Percentiles rank a stretch among this genome's conserved stretches.
These are phyloP conservation scores for Cyclotella sp. DNA, from an alignment of 108 stramenopile species.

Conservation along the genomic window DNA sequence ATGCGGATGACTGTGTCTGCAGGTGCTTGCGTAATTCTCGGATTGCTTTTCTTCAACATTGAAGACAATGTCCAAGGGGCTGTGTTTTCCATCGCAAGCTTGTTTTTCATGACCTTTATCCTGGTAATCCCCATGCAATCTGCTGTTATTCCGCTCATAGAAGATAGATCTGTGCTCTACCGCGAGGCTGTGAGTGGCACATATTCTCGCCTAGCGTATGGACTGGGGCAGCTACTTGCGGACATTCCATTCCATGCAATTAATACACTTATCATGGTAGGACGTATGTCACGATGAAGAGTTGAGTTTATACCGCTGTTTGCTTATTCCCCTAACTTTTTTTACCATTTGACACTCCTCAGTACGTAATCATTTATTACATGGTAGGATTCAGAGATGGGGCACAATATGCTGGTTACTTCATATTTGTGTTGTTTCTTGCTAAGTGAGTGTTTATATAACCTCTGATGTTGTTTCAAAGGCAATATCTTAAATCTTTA, in stretches of 20 bases:
- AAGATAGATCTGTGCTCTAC: slow-evolving; percentile 57
- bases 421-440: slow-evolving; percentile 49
- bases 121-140: slow-evolving; percentile 60
- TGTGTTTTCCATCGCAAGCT: slow-evolving; percentile 48
- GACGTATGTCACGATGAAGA: background rate
- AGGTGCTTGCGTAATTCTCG: slow-evolving; percentile 32
- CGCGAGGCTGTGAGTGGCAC: slow-evolving; percentile 50
- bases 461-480: background rate
- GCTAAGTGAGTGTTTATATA: slow-evolving; percentile 31
- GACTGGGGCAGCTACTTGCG: slow-evolving; percentile 49
- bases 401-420: slow-evolving; percentile 34
- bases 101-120: slow-evolving; percentile 54
- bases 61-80: slow-evolving; percentile 43
- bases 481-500: background rate
- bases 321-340: too few species aligned
- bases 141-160: slow-evolving; percentile 51
- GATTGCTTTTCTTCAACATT: slow-evolving; percentile 46
- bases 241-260: slow-evolving; percentile 51
- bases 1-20: slow-evolving; percentile 37
- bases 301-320: background rate
- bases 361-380: slow-evolving; percentile 39
- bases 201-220: slow-evolving; percentile 49
- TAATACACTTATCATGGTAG: slow-evolving; percentile 45
- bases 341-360: background rate
- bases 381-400: slow-evolving; percentile 48